Percentiles rank a stretch among this genome's conserved stretches.
phyloP scores from a whole-genome alignment of 2,329 filamentous ascomycete genomes.

The Diaporthe sp. region DNA sequence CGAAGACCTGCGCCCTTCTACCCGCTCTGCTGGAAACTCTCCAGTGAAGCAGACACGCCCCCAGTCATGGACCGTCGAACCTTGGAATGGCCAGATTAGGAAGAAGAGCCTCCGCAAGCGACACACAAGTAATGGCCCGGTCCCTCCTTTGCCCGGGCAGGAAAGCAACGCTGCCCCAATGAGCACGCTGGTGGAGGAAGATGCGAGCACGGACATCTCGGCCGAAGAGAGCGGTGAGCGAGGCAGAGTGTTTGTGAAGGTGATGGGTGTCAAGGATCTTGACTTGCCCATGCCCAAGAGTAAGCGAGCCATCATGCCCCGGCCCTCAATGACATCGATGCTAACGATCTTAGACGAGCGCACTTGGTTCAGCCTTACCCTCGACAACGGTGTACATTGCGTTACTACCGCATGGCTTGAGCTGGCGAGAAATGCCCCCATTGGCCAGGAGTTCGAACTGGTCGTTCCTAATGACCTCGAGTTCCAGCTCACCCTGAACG shows the following conservation, averaged over 20 bases:
- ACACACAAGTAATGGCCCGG: constrained; percentile 69
- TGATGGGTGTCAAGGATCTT: constrained; percentile 97
- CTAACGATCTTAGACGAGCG: constrained; percentile 75
- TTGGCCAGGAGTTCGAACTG: constrained; percentile 97
- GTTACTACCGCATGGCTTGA: constrained; percentile 98
- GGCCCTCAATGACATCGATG: constrained; percentile 23
- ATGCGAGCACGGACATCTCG: constrained; percentile 66
- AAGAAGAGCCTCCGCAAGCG: constrained; percentile 75
- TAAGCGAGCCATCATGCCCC: constrained; percentile 61
- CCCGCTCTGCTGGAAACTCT: constrained; percentile 76
- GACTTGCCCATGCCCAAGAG: constrained; percentile 92
- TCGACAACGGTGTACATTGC: constrained; percentile 98
- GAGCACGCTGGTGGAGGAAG: constrained; percentile 78
- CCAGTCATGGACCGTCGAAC: constrained; percentile 96
- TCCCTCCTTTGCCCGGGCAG: constrained; percentile 88
- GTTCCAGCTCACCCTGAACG: constrained; percentile 96
- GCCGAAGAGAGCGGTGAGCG: constrained; percentile 87
- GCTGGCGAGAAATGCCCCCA: constrained; percentile 89
- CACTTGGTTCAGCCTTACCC: constrained; percentile 93
- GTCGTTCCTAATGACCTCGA: constrained; percentile 98
- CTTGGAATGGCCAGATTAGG: constrained; percentile 89
- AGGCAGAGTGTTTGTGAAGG: constrained; percentile 95
- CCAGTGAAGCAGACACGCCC: constrained; percentile 83
- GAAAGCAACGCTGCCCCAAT: constrained; percentile 81
- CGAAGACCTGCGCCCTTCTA: constrained; percentile 64